Evolutionary conservation across 2,329 filamentous ascomycete genomes (phyloP), one percentile per base, ranked within the genome.

Genomic region (Pochonia chlamydosporia): DNA sequence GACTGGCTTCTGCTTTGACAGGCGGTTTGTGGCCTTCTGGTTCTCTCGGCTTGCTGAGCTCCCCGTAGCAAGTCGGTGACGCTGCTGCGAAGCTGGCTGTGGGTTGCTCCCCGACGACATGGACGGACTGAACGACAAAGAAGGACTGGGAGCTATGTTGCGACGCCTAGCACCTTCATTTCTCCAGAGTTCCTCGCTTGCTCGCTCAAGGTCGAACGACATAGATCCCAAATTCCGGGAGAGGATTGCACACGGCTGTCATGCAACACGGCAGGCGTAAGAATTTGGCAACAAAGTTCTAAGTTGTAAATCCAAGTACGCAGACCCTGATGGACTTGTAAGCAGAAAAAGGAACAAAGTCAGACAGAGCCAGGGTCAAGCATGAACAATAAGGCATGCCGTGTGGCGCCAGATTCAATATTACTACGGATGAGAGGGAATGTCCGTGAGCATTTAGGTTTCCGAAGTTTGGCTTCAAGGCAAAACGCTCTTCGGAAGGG

Each of bases 1-100:
- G 35, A 23, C n/a, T 43, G n/a, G 42, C 24, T 41, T 39, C 8
- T 33, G 35, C 30, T 37, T 50, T 4, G 45, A 44, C 5, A 48
- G 37, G 18, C 44, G 25, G 21, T 26, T 41, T 6, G 18, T 23
- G 39, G 18, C 33, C 24, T 26, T 8, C 9, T 41, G 24, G 13
- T 11, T 10, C 5, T 20, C 26, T 36, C 28, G 28, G 8, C 20
- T 16, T 9, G 48, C 33, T 23, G n/a, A 18, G 20, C 16, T 16
- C 13, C 16, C 33, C n/a, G 28, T 20, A 13, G n/a, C 24, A 23
- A 14, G 18, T 16, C 16, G 35, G 28, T 24, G 40, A 26, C 40
- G 41, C 24, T n/a, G 16, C 24, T 33, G 11, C 28, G 44, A 43
- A 28, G 33, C 14, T 9, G 33, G 14, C 33, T 11, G 35, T 4